Base-by-base conservation (phyloP, 1,284 basidiomycete genomes). In the Xerocomus subilludens region DNA sequence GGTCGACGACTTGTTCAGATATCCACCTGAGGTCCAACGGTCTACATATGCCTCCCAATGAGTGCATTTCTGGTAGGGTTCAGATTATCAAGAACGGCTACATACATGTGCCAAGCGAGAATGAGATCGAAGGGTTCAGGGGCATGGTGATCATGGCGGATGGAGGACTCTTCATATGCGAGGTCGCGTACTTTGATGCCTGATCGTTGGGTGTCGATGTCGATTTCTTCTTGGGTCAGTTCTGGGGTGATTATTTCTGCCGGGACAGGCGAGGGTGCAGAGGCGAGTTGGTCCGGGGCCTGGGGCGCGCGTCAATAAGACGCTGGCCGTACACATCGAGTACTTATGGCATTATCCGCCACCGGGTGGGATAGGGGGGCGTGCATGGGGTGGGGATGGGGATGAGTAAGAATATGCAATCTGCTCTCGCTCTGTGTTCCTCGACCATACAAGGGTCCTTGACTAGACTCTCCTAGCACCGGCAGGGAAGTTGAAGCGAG, bases 121-220 rank as follows among this genome's bases (percentile, higher is more conserved):
- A 84, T 71, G 16, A 84, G 88, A 72, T 89, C 87, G 68, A 88
- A 89, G 23, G 87, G 80, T 70, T 86, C 86, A 4, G 80, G 77
- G 27, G 83, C 81, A 53, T 67, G 68, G 56, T 75, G 49, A n/a
- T 77, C 69, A 32, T 63, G 25, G 11, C 79, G 76, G 20, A 70
- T 14, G 6, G 73, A 38, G 6, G 73, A 45, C 32, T 56, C 49
- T 66, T 82, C 83, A 73, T 85, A 84, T 5, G 86, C 89, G 76
- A 86, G 90, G 81, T 91, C 90, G 76, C 86, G 86, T 47, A 90
- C 85, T 82, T 89, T 90, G 80, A 91, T 85, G 47, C 87, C 87
- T 16, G 78, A 81, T 27, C 76, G 78, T 71, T 83, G 81, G 32
- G 84, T 82, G 25, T 81, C 82, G 30, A 76, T 76, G 45, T 85